A percentile compares a stretch with the other conserved stretches of the same genome.
These are phyloP conservation scores for Mucor sp. DNA, from an alignment of 371 early-diverging fungal species.

Conservation along the genomic window DNA sequence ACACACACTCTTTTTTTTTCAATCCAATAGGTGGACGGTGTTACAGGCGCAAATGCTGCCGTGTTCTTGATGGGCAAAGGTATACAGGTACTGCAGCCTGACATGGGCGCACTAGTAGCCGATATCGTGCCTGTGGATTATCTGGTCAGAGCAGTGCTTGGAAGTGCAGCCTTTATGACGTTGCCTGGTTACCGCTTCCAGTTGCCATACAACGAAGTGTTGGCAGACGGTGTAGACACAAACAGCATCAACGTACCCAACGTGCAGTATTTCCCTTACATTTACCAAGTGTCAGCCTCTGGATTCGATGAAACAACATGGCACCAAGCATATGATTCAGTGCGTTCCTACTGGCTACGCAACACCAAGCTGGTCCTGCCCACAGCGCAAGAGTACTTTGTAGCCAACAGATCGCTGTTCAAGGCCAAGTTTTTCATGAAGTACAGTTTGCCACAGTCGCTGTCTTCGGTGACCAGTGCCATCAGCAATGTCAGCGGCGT, in stretches of 20 bases:
- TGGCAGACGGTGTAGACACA: slow-evolving; percentile 21
- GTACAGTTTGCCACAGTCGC: slow-evolving; percentile 38
- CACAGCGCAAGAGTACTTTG: slow-evolving; percentile 41
- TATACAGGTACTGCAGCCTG: slow-evolving; percentile 40
- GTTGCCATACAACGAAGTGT: slow-evolving; percentile 48
- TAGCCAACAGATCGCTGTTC: slow-evolving; percentile 35
- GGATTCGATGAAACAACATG: slow-evolving; percentile 27
- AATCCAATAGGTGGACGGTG: slow-evolving; percentile 59
- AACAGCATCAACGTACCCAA: slow-evolving; percentile 31
- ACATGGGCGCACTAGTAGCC: slow-evolving; percentile 34
- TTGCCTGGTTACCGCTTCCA: slow-evolving; percentile 41
- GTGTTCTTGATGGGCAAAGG: slow-evolving; percentile 46
- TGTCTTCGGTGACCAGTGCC: slow-evolving; percentile 30
- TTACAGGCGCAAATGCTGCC: slow-evolving; percentile 54
- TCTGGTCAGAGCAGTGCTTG: slow-evolving; percentile 35
- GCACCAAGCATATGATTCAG: slow-evolving; percentile 35
- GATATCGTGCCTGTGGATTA: slow-evolving; percentile 66
- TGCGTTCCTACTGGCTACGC: slow-evolving; percentile 49
- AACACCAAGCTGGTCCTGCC: slow-evolving; percentile 36
- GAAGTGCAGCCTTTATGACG: slow-evolving; percentile 32
- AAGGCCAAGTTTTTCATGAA: slow-evolving; percentile 45
- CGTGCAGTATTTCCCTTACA: slow-evolving; percentile 38
- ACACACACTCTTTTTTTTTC: no score
- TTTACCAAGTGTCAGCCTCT: slow-evolving; percentile 44
- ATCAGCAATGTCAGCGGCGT: slow-evolving; percentile 20